Evolutionary conservation across 768 basidiomycete species (phyloP), one percentile per base, ranked within the genome.

Genomic region (Hygrocybe coccinea): DNA sequence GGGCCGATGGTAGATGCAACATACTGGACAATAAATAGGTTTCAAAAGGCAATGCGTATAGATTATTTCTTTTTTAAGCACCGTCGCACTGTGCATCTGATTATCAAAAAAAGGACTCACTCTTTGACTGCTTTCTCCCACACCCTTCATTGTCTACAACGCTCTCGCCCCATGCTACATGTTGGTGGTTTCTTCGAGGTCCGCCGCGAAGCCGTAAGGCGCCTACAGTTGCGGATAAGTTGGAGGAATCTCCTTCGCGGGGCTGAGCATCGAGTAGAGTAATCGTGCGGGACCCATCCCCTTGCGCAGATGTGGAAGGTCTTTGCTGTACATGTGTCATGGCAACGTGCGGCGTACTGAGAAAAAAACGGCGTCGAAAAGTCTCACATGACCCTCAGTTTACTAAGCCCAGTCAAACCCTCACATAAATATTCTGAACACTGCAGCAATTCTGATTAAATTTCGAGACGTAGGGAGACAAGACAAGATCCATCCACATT

Each of bases 1-100:
- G 1, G 87, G 86, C 65, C 87, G 89, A 67, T 93, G 91, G 65
- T 94, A 95, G 64, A 97, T 95, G 69, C 94, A 97, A 68, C 94
- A 97, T 49, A 97, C 94, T 97, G 59, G n/a, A n/a, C n/a, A n/a
- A n/a, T n/a, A n/a, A n/a, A n/a, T n/a, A n/a, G n/a, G n/a, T n/a
- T n/a, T n/a, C n/a, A n/a, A n/a, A n/a, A n/a, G n/a, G n/a, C n/a
- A n/a, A n/a, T n/a, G n/a, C n/a, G n/a, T n/a, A n/a, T n/a, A n/a
- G n/a, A n/a, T n/a, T n/a, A n/a, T n/a, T n/a, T n/a, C n/a, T n/a
- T n/a, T n/a, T n/a, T n/a, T n/a, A n/a, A n/a, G n/a, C n/a, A n/a
- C n/a, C n/a, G n/a, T n/a, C n/a, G n/a, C n/a, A n/a, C n/a, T n/a
- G n/a, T n/a, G n/a, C n/a, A n/a, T n/a, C n/a, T n/a, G n/a, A n/a